Conservation (phyloP, 2,329 filamentous ascomycete species). For the Lachnellula subtilissima region DNA sequence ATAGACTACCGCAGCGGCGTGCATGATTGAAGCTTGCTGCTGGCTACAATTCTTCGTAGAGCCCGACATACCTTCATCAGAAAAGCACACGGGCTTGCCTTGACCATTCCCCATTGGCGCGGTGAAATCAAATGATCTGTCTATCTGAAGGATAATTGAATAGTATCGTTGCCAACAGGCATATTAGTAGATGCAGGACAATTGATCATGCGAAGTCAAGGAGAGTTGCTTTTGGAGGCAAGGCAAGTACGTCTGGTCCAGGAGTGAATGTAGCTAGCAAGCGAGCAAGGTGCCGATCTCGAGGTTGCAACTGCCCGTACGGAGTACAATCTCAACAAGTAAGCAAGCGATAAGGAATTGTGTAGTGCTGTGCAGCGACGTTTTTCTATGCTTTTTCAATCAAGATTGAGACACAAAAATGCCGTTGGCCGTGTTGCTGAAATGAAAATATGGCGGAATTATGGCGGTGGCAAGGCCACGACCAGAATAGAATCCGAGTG, state of each 20-base stretch:
- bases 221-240: neutral
- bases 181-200: constrained; percentile 13
- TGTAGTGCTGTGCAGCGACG: neutral
- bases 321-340: neutral
- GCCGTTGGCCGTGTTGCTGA: neutral
- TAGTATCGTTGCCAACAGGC: constrained; percentile 16
- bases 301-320: neutral
- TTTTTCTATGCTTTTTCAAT: neutral
- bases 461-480: neutral
- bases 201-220: constrained; percentile 2
- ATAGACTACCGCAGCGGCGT: neutral
- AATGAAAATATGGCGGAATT: neutral
- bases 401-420: neutral
- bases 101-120: constrained; percentile 83
- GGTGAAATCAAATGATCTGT: constrained; percentile 1
- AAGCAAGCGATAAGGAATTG: neutral
- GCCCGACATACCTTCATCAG: constrained; percentile 74
- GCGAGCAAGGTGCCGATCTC: neutral
- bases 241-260: neutral
- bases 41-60: neutral
- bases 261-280: neutral
- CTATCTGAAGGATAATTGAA: constrained; percentile 7
- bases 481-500: neutral
- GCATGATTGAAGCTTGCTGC: neutral
- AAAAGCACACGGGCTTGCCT: constrained; percentile 87